phyloP scores from a whole-genome alignment of 805 yeast species.

The Kodamaea leandrae region DNA sequence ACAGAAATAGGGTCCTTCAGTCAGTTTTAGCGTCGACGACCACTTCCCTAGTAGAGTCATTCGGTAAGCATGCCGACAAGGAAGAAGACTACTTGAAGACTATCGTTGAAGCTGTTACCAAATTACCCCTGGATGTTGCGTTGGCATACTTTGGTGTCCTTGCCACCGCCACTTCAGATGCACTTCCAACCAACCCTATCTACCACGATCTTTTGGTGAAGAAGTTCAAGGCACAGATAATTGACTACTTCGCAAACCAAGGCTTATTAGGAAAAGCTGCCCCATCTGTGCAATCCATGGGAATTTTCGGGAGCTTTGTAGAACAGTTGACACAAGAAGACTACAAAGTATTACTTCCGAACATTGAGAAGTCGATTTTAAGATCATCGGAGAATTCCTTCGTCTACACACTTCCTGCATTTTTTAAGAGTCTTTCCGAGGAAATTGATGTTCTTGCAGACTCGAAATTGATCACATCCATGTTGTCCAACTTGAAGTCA shows the following conservation, averaged over 20 bases:
- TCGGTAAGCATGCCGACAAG: not conserved
- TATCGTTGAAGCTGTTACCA: conserved; percentile 5
- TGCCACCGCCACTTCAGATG: conserved; percentile 21
- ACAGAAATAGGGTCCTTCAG: conserved; percentile 22
- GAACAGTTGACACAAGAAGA: conserved; percentile 38
- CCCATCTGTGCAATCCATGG: conserved; percentile 34
- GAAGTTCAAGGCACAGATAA: conserved; percentile 11
- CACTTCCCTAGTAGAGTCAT: conserved; percentile 17
- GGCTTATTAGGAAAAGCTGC: conserved; percentile 47
- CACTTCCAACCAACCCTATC: conserved; percentile 26
- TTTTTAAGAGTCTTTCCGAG: conserved; percentile 32
- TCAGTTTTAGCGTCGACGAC: conserved; percentile 32
- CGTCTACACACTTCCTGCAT: conserved; percentile 48
- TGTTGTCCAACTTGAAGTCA: conserved; percentile 57
- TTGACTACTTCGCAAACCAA: conserved; percentile 31
- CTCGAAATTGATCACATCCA: conserved; percentile 29
- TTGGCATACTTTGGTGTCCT: conserved; percentile 25
- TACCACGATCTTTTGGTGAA: conserved; percentile 15
- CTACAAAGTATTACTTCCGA: conserved; percentile 46
- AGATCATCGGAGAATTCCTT: conserved; percentile 76
- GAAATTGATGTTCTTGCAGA: conserved; percentile 33
- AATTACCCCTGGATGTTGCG: conserved; percentile 11
- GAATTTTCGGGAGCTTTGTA: conserved; percentile 45
- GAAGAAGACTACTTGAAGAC: conserved; percentile 4
- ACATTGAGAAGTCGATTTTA: conserved; percentile 68